Base-by-base conservation (phyloP, 176 grass and related monocot species). In the Cymbopogon citratus region DNA sequence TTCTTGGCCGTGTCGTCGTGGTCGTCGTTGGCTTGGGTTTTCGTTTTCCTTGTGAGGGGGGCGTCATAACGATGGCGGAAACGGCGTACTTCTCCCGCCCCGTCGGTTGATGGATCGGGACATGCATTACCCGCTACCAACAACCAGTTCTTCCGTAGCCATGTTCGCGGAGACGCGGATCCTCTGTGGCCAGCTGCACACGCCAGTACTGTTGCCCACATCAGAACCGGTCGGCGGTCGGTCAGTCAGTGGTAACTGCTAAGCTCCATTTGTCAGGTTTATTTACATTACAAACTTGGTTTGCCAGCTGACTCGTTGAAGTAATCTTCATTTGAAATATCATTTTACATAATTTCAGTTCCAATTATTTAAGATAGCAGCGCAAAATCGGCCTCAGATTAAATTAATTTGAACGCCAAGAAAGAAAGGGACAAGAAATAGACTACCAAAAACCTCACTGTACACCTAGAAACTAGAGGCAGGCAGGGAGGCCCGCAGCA, bases 101-200 rank as follows among this genome's bases (percentile, higher is more conserved):
- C 13, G 52, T 62, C 10, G 35, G 9, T 76, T 54, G 31, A 78
- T 23, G 71, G 72, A 33, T 9, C 16, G 48, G 26, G 21, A 21
- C 28, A 59, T 70, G 75, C 40, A 45, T 70, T 77, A 13, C 75
- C 71, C 60, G 74, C 71, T 60, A 63, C 81, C 87, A 85, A 71
- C 77, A 49, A 81, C 82, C 64, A 64, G 2, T 44, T 9, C 52
- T 25, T 34, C 24, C 74, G 23, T 49, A 7, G 14, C 26, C 56
- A 26, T 54, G 54, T 26, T 71, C 43, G 4, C n/a, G n/a, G 51
- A 21, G 51, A 54, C 51, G 7, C 35, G 76, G 87, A 85, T 76
- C 33, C 77, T 81, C 2, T 85, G 81, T 59, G 74, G 74, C 43
- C 25, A 18, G 6, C n/a, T 63, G 38, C 38, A 7, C 1, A 12